phyloP scores from a whole-genome alignment of 179 eudicot species.

The Spinacia oleracea region DNA sequence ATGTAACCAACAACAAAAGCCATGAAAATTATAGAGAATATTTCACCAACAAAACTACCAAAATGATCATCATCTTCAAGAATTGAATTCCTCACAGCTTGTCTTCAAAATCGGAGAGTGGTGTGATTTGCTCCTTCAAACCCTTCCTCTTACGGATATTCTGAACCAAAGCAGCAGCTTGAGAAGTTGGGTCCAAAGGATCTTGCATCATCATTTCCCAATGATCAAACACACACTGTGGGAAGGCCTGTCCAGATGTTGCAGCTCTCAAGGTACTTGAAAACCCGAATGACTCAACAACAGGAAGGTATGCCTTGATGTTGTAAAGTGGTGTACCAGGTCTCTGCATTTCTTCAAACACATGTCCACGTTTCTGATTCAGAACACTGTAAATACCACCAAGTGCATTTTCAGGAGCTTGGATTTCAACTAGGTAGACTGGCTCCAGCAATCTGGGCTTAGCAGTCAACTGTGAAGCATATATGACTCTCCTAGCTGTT shows the following conservation, averaged over 20 bases:
- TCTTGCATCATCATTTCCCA: constrained; percentile 27
- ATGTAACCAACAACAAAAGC: neutral
- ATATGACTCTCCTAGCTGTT: constrained; percentile 29
- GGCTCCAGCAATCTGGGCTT: constrained; percentile 31
- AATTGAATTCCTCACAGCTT: constrained; percentile 6
- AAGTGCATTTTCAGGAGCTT: constrained; percentile 32
- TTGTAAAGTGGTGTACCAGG: constrained; percentile 32
- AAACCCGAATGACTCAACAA: constrained; percentile 29
- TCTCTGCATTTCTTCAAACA: constrained; percentile 31
- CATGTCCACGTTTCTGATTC: constrained; percentile 33
- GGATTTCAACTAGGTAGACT: constrained; percentile 28
- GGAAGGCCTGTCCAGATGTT: constrained; percentile 33
- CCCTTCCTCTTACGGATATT: constrained; percentile 32
- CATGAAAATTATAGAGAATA: neutral
- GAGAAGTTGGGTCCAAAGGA: constrained; percentile 20
- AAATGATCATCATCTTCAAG: neutral
- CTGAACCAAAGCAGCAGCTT: constrained; percentile 2
- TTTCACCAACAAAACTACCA: neutral
- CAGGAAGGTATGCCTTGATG: constrained; percentile 30
- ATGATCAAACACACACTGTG: constrained; percentile 32
- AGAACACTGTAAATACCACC: constrained; percentile 34
- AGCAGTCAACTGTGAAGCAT: constrained; percentile 31
- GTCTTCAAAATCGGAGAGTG: constrained; percentile 27
- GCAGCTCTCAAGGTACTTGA: constrained; percentile 30
- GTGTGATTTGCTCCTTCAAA: constrained; percentile 28